phyloP scores from a whole-genome alignment of 306 rosid species.

The Prunus kanzakura region DNA sequence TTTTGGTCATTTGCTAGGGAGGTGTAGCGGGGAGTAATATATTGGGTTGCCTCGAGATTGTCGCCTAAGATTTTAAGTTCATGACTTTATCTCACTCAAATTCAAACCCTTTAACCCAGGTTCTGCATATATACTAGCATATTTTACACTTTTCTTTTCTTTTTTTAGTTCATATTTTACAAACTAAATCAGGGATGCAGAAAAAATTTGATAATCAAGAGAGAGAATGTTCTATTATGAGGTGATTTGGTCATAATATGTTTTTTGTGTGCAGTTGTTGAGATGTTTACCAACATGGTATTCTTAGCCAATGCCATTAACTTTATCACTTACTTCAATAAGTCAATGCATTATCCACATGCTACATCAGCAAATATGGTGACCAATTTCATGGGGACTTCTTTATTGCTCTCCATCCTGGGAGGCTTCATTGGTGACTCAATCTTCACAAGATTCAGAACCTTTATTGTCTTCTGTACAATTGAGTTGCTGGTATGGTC shows the following conservation, averaged over 20 bases:
- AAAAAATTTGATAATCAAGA: neutral
- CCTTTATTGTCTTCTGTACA: slow-evolving; percentile 14
- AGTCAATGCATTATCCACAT: slow-evolving; percentile 37
- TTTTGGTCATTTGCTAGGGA: too few species aligned
- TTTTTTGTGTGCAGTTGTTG: slow-evolving; percentile 27
- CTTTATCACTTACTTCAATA: slow-evolving; percentile 25
- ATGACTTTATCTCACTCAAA: neutral
- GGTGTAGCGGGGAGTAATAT: too few species aligned
- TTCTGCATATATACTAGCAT: neutral
- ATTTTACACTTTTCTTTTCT: too few species aligned
- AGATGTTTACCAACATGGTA: slow-evolving; percentile 23
- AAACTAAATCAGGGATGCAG: neutral
- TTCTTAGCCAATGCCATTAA: slow-evolving; percentile 27
- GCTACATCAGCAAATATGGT: slow-evolving; percentile 41
- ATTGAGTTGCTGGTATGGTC: slow-evolving; percentile 23
- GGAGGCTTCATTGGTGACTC: slow-evolving; percentile 44
- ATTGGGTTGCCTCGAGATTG: too few species aligned
- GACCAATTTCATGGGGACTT: slow-evolving; percentile 39
- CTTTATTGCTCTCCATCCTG: slow-evolving; percentile 31
- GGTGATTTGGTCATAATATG: neutral
- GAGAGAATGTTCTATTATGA: neutral
- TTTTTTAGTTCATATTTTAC: too few species aligned
- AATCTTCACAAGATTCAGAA: slow-evolving; percentile 35
- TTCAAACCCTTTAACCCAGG: neutral
- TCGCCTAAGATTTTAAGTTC: neutral